Base-by-base conservation (phyloP, 441 rosid species). In the Arabidopsis lyrata region DNA sequence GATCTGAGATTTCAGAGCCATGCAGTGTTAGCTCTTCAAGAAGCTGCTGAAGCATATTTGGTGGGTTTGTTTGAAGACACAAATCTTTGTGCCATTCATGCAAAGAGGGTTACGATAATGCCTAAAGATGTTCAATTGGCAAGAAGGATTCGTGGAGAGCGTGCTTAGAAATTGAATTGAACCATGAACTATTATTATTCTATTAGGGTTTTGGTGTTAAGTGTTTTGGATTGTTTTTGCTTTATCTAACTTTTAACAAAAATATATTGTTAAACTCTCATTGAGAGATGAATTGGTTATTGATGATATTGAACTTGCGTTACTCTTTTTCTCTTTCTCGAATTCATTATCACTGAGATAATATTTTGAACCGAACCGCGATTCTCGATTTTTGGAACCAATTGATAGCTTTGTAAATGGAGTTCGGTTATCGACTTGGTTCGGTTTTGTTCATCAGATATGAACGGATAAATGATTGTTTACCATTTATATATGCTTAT, bases 51-150 rank as follows among this genome's bases (percentile, higher is more conserved):
- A 73, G 90, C 96, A 0, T 88, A 88, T n/a, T 63, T 90, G 3
- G 94, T 90, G 5, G 90, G 92, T 67, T 78, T 90, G 58, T 90
- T 90, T 8, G 92, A 90, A 76, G 93, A 90, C 60, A 90, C 96
- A 1, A 88, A 90, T 63, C 81, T 90, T 1, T 90, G 92, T 20
- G 90, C 92, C 0, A 88, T 87, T 68, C 94, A 88, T 18, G 92
- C 94, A 35, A 88, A 88, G 76, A 78, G 94, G 44, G 92, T 90
- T 7, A 88, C 88, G 0, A 88, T 87, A 2, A 90, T 86, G 96
- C 91, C 91, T 1, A 85, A 89, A 80, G 90, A 90, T 38, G 79
- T 90, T 41, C 95, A 88, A 36, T 62, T 90, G 2, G 93, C 92
- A 0, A 77, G 88, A 72, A 77, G 92, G 5, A 88, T 90, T 32